phyloP scores from a whole-genome alignment of 768 basidiomycete genomes.

The Scleroderma bovista region DNA sequence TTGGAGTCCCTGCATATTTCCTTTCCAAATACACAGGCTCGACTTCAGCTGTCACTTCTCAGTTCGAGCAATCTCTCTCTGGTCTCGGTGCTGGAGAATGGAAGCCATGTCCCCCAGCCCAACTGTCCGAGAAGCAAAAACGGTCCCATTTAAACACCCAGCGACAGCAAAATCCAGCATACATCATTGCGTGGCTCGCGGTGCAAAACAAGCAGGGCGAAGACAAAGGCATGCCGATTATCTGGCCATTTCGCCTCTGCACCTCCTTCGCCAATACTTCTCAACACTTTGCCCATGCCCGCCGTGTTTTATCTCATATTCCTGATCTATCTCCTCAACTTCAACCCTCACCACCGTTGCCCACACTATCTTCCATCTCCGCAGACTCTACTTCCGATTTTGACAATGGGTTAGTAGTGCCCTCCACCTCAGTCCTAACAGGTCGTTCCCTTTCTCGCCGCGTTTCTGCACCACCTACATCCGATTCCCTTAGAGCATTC shows the following conservation, averaged over 20 bases:
- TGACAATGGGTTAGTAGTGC: not conserved
- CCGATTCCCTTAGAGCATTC: conserved; percentile 37
- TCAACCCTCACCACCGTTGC: conserved; percentile 46
- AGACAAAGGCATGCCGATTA: conserved; percentile 69
- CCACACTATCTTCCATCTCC: conserved; percentile 29
- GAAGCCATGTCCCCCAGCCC: conserved; percentile 18
- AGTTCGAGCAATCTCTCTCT: conserved; percentile 57
- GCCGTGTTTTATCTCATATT: conserved; percentile 44
- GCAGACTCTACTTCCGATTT: conserved; percentile 16
- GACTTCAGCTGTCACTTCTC: conserved; percentile 50
- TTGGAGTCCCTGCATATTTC: conserved; percentile 68
- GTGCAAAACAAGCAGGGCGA: conserved; percentile 78
- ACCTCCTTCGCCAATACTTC: conserved; percentile 37
- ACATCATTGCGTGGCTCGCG: conserved; percentile 67
- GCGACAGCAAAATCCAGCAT: conserved; percentile 26
- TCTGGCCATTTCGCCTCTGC: conserved; percentile 66
- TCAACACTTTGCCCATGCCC: conserved; percentile 28
- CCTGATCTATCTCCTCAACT: conserved; percentile 63
- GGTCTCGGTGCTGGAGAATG: conserved; percentile 61
- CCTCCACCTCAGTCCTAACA: conserved; percentile 8
- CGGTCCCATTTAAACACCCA: conserved; percentile 14
- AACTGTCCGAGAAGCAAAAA: conserved; percentile 17
- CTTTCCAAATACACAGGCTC: conserved; percentile 68
- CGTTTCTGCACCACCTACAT: conserved; percentile 31
- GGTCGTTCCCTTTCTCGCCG: conserved; percentile 29